Conservation (phyloP, 345 rosid genomes). For the Ceriops zippeliana region DNA sequence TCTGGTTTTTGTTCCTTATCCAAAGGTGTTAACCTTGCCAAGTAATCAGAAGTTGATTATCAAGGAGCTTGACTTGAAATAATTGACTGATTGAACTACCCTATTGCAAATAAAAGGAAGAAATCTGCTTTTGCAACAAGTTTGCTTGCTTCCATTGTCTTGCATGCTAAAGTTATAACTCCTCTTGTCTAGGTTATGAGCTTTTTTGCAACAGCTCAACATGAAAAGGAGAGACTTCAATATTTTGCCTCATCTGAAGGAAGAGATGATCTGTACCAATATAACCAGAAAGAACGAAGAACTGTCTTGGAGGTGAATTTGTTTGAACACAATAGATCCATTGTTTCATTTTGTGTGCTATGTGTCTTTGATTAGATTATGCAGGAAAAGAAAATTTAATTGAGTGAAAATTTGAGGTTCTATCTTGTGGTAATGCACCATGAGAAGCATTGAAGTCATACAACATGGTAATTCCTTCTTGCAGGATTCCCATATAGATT, state of each 20-base stretch:
- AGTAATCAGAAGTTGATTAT: too few relatives aligned
- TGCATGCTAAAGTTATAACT: conserved; percentile 4
- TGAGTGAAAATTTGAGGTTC: not conserved
- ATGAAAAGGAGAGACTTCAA: conserved; percentile 82
- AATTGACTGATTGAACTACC: too few relatives aligned
- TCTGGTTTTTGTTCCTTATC: not conserved
- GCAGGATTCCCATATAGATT: not conserved
- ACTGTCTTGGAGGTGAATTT: conserved; percentile 77
- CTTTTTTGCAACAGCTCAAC: conserved; percentile 72
- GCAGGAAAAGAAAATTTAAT: not conserved
- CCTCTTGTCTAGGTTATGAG: conserved; percentile 64
- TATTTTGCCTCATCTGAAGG: conserved; percentile 91
- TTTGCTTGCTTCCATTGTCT: not conserved
- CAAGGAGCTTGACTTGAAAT: too few relatives aligned
- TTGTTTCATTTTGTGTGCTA: conserved; percentile 2
- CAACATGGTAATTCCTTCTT: not conserved
- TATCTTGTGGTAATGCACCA: not conserved
- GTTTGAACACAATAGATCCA: conserved; percentile 8
- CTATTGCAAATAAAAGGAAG: too few relatives aligned
- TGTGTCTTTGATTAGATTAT: not conserved
- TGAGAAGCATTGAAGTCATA: not conserved
- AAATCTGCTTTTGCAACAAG: not conserved
- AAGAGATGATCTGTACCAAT: conserved; percentile 85
- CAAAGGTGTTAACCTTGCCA: too few relatives aligned
- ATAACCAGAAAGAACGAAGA: conserved; percentile 90